Evolutionary conservation across 768 basidiomycete species (phyloP), one percentile per base, ranked within the genome.

Genomic region (Phlebiopsis flavidoalba): DNA sequence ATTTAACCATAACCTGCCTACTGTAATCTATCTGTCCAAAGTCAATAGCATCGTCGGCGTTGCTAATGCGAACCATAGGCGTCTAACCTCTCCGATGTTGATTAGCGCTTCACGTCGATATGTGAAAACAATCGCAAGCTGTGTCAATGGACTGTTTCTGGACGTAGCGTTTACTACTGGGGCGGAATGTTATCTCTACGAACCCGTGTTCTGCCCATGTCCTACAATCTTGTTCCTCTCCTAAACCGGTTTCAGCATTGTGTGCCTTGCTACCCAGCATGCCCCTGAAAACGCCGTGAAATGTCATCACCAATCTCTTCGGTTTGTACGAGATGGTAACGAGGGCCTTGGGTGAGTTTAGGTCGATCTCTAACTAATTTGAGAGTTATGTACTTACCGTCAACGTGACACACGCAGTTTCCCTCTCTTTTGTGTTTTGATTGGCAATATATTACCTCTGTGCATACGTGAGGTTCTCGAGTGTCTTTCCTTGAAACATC

Each of bases 261-360:
- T 87, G 68, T 88, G 87, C 63, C 73, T 88, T 46, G 78, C 86
- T 2, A 82, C 80, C 3, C 83, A 83, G 65, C 74, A 74, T 37
- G 75, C 77, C 0, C 73, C 79, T 2, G 70, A 76, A 47, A 75
- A 65, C 7, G 75, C 80, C 6, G 5, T 72, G 76, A 31, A 72
- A 83, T 61, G 67, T 81, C 15, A 79, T 87, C 66, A 86, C 85
- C 3, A 82, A 84, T 60, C 62, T 89, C 0, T 88, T 89, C 60
- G 88, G 88, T 31, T n/a, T 88, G 88, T 5, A 73, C 81, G n/a
- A 2, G 76, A 82, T 37, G 85, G 80, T 31, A 89, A 89, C 64
- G 87, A 89, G 69, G 87, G 86, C 0, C 74, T 89, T 45, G 87
- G 87, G 0, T 59, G 49, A 10, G 58, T 52, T 15, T n/a, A n/a